Percentiles rank a stretch among this genome's conserved stretches.
These are phyloP conservation scores for Pezicula radicicola DNA, from an alignment of 2,329 filamentous ascomycete species.

Conservation along the genomic window DNA sequence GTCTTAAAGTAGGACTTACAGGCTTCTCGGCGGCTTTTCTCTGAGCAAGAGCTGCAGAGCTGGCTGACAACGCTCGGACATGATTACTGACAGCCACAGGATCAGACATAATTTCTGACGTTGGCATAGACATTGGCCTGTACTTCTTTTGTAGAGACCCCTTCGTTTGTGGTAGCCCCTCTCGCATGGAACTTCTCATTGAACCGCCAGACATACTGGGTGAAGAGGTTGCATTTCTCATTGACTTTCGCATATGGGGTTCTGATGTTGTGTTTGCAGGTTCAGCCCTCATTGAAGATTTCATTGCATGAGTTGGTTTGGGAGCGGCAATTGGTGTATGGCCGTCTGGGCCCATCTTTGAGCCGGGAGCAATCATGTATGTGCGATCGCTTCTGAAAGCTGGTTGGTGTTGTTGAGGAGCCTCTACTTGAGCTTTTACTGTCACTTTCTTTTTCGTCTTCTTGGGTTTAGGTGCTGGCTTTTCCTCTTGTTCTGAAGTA, in stretches of 20 bases:
- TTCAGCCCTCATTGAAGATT: conserved; percentile 44
- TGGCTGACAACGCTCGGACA: conserved; percentile 16
- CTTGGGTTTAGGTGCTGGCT: conserved; percentile 23
- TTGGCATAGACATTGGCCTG: conserved; percentile 25
- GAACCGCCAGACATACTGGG: conserved; percentile 2
- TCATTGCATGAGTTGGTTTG: conserved; percentile 30
- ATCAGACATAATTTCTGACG: conserved; percentile 11
- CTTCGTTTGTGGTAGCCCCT: conserved; percentile 14
- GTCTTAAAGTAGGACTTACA: conserved; percentile 36
- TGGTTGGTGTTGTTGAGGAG: conserved; percentile 23
- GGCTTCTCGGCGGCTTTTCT: conserved; percentile 6
- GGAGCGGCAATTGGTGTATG: conserved; percentile 7
- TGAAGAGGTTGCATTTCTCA: conserved; percentile 16
- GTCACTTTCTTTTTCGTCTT: conserved; percentile 19
- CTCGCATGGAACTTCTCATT: conserved; percentile 20
- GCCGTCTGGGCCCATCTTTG: conserved; percentile 25
- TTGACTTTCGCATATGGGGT: conserved; percentile 26
- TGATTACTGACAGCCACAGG: conserved; percentile 17
- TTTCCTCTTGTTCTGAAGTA: conserved; percentile 38
- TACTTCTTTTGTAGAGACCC: conserved; percentile 32
- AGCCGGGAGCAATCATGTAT: conserved; percentile 38
- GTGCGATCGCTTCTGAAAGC: conserved; percentile 18
- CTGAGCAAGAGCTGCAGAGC: conserved; percentile 13
- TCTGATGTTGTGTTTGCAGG: conserved; percentile 17
- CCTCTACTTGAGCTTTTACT: conserved; percentile 5